Conservation (phyloP, 352 stramenopile species). For the Aphanomyces euteiches region DNA sequence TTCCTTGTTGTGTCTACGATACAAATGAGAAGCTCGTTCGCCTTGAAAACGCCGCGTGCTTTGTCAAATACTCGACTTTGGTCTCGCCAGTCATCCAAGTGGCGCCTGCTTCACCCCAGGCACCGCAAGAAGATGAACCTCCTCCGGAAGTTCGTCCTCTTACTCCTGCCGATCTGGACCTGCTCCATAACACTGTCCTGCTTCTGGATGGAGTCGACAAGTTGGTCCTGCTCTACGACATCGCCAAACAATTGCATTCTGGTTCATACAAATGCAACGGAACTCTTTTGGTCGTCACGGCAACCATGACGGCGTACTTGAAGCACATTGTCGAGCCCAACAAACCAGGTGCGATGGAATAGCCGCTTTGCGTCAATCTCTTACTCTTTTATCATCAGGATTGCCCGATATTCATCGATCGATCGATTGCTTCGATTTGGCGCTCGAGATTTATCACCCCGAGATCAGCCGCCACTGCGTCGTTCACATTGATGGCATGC, state of each 20-base stretch:
- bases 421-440: constrained; percentile 19
- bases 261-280: constrained; percentile 28
- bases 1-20: constrained; percentile 16
- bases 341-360: constrained; percentile 20
- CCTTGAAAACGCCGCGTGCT: background rate
- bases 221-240: constrained; percentile 20
- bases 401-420: constrained; percentile 20
- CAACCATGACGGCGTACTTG: constrained; percentile 16
- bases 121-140: background rate
- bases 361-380: background rate
- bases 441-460: constrained; percentile 19
- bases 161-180: constrained; percentile 1
- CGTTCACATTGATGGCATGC: constrained; percentile 21
- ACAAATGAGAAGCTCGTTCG: constrained; percentile 11
- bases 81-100: background rate
- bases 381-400: background rate
- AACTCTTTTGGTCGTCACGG: background rate
- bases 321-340: constrained; percentile 25
- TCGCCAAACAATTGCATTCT: background rate
- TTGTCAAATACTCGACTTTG: constrained; percentile 16
- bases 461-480: constrained; percentile 5
- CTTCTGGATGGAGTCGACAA: constrained; percentile 9
- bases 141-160: background rate
- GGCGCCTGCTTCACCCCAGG: background rate
- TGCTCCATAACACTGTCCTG: constrained; percentile 15